A percentile compares a stretch with the other conserved stretches of the same genome.
These are phyloP conservation scores for Neurospora tetraspora DNA, from an alignment of 495 filamentous ascomycete genomes.

Conservation along the genomic window DNA sequence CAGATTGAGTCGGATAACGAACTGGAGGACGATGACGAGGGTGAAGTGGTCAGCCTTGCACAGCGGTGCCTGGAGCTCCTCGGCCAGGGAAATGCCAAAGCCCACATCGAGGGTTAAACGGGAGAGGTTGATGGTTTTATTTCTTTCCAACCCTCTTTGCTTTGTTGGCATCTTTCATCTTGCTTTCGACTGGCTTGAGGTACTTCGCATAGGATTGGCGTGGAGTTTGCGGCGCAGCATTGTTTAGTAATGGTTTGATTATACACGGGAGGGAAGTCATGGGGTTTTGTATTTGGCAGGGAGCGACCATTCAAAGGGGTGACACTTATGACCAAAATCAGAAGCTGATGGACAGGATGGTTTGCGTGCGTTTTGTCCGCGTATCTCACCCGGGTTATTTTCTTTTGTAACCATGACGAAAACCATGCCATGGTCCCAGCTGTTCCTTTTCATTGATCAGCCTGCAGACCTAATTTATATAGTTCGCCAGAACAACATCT, in stretches of 20 bases:
- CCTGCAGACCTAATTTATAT: background rate
- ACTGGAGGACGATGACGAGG: conserved; percentile 74
- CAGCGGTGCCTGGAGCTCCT: conserved; percentile 81
- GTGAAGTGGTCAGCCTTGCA: conserved; percentile 86
- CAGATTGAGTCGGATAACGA: conserved; percentile 87
- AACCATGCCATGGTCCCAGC: background rate
- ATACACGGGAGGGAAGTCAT: conserved; percentile 14
- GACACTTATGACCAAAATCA: background rate
- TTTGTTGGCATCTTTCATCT: conserved; percentile 18
- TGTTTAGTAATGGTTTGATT: conserved; percentile 14
- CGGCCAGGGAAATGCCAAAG: conserved; percentile 46
- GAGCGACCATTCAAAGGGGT: conserved; percentile 7
- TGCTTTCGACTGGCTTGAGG: background rate
- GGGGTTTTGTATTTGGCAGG: conserved; percentile 12
- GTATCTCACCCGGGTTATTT: background rate
- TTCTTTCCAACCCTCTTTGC: conserved; percentile 3
- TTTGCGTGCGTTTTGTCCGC: background rate
- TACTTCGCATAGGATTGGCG: conserved; percentile 25
- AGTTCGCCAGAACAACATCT: background rate
- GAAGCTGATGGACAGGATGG: background rate
- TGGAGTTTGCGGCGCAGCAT: conserved; percentile 33
- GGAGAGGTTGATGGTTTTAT: background rate
- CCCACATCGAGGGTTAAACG: conserved; percentile 45
- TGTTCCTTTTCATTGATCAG: background rate
- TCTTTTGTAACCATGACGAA: background rate